Base-by-base conservation (phyloP, 805 yeast genomes). In the Starmerella apicola region DNA sequence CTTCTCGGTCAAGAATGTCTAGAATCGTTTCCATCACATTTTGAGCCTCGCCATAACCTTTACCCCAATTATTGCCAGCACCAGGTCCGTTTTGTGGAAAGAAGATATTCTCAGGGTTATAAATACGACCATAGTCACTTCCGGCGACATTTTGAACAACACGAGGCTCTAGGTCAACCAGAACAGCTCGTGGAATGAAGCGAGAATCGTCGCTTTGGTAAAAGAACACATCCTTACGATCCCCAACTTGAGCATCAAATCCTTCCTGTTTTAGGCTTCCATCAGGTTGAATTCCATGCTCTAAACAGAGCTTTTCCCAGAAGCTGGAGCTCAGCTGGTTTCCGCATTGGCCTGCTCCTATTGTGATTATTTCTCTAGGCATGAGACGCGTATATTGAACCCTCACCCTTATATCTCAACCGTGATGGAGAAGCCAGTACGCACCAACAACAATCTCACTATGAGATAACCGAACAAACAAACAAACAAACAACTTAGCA, bases 21-120 rank as follows among this genome's bases (percentile, higher is more conserved):
- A 81, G 50, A 29, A 93, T 64, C n/a, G 74, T 76, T 37, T 84
- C 95, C 39, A 70, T 70, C 46, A 79, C 71, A 33, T 65, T 63
- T 23, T 70, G 67, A 0, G 91, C 96, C 45, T 78, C 77, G 29
- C 72, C 68, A 54, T 82, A 84, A 2, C 99, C 99, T 39, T 76
- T 78, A 1, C 85, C 81, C 96, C 97, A 91, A 47, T 84, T 84
- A 59, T 91, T 91, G 16, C 94, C 98, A 0, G 98, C 97, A 3
- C 52, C 52, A 28, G 41, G 32, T 3, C 95, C 95, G 15, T 75
- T 75, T n/a, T 76, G 69, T 21, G 88, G 74, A 19, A 81, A 64
- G 61, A 81, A 86, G 4, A 82, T 62, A 55, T 83, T 85, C 49
- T 93, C 71, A 0, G 93, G 84, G 54, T 86, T 81, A 63, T 83